These are phyloP conservation scores for Oehlia diaphana DNA, from an alignment of 192 early-diverging fungal species.

Conservation along the genomic window DNA sequence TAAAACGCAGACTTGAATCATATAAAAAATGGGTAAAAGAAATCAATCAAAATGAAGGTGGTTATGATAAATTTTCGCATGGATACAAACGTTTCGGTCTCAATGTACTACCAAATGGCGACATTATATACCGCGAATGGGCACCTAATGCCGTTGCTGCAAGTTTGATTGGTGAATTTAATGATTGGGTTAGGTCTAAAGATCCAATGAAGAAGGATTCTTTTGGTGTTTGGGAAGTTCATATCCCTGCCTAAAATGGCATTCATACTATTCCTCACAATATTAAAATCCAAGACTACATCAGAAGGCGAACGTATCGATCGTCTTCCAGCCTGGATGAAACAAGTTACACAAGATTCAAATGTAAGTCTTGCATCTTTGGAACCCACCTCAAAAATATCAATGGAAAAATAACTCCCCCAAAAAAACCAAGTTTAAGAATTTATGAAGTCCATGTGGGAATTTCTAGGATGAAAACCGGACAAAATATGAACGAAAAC, in stretches of 20 bases:
- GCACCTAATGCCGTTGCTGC: conserved; percentile 81
- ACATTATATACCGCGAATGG: conserved; percentile 91
- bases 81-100: conserved; percentile 85
- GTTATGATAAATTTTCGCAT: conserved; percentile 81
- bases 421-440: conserved; percentile 59
- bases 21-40: conserved; percentile 70
- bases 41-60: conserved; percentile 71
- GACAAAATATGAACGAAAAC: too few relatives aligned
- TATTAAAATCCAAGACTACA: conserved; percentile 82
- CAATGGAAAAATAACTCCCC: conserved; percentile 76
- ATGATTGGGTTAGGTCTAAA: conserved; percentile 77
- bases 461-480: too few relatives aligned
- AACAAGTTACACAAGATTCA: conserved; percentile 83
- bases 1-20: conserved; percentile 57
- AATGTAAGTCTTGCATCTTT: conserved; percentile 76
- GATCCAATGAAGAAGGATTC: conserved; percentile 78
- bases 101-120: conserved; percentile 56
- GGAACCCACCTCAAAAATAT: conserved; percentile 85
- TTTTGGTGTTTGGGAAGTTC: conserved; percentile 83
- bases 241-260: conserved; percentile 64
- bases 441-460: conserved; percentile 90
- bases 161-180: conserved; percentile 91
- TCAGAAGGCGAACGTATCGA: conserved; percentile 78
- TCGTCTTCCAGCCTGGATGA: conserved; percentile 88
- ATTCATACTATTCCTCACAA: conserved; percentile 76